Evolutionary conservation across 1,284 basidiomycete species (phyloP).

Genomic region (Moesziomyces globuligerus): DNA sequence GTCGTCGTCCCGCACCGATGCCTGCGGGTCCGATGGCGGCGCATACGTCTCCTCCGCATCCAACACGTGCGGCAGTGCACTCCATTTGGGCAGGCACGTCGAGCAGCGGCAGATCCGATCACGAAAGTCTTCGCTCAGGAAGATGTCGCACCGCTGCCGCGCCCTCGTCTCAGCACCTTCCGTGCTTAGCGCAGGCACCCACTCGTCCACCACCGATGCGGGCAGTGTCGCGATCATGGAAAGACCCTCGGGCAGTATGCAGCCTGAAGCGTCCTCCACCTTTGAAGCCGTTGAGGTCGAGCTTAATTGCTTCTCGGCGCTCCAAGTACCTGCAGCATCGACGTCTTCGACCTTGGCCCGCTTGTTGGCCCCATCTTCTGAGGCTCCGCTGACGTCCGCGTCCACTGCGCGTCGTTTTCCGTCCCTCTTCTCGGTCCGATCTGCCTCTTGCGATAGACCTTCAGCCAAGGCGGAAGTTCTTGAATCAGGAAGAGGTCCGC

Average conservation of each 20-base stretch:
- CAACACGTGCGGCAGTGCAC: slow-evolving; percentile 62
- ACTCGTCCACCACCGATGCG: slow-evolving; percentile 29
- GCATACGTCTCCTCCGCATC: slow-evolving; percentile 68
- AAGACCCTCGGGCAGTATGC: slow-evolving; percentile 24
- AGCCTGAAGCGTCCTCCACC: background rate
- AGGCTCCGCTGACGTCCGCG: background rate
- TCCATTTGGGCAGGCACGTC: slow-evolving; percentile 44
- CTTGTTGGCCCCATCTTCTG: slow-evolving; percentile 8
- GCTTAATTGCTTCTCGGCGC: too few species aligned
- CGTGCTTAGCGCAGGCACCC: slow-evolving; percentile 30
- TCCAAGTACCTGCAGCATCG: too few species aligned
- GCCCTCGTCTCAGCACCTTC: background rate
- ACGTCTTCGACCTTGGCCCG: slow-evolving; percentile 15
- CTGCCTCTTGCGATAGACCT: background rate
- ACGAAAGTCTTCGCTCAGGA: slow-evolving; percentile 65
- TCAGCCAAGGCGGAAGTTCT: too few species aligned
- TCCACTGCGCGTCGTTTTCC: slow-evolving; percentile 34
- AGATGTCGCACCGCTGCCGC: slow-evolving; percentile 58
- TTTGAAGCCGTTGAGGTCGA: background rate
- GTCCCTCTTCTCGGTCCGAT: background rate
- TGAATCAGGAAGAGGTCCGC: too few species aligned
- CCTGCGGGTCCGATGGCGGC: slow-evolving; percentile 56
- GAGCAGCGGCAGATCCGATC: slow-evolving; percentile 66
- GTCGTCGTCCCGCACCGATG: slow-evolving; percentile 49
- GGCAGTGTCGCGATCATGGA: slow-evolving; percentile 11